A percentile compares a stretch with the other conserved stretches of the same genome.
phyloP scores from a whole-genome alignment of 2,329 filamentous ascomycete species.

The Mariannaea sp. region DNA sequence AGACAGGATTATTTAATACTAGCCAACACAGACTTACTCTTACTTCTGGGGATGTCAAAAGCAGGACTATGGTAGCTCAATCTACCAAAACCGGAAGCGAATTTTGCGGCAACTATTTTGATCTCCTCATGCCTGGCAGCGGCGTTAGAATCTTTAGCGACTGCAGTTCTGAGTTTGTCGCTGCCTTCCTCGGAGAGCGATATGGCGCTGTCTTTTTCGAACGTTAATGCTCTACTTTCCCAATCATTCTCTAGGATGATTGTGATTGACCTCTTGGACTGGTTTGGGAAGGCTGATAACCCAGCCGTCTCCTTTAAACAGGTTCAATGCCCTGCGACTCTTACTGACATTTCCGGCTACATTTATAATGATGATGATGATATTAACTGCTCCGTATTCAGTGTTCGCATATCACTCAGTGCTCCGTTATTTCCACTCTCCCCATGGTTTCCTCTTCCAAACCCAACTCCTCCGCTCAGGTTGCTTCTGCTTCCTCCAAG shows the following conservation, averaged over 20 bases:
- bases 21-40: conserved; percentile 50
- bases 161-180: conserved; percentile 54
- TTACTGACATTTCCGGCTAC: conserved; percentile 50
- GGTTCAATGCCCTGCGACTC: conserved; percentile 58
- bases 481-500: background rate
- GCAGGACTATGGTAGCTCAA: conserved; percentile 68
- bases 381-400: conserved; percentile 38
- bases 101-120: conserved; percentile 62
- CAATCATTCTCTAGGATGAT: conserved; percentile 57
- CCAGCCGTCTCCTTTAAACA: conserved; percentile 59
- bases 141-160: conserved; percentile 60
- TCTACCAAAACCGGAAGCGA: conserved; percentile 67
- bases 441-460: background rate
- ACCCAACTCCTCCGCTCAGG: background rate
- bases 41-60: conserved; percentile 54
- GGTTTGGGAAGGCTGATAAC: conserved; percentile 64
- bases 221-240: conserved; percentile 58
- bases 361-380: conserved; percentile 38
- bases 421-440: conserved; percentile 6
- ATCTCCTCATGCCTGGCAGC: conserved; percentile 60
- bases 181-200: conserved; percentile 54
- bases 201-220: conserved; percentile 62
- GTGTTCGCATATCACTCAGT: conserved; percentile 20
- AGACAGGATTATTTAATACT: background rate
- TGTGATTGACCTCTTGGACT: conserved; percentile 69